phyloP scores from a whole-genome alignment of 2,329 filamentous ascomycete genomes.

The Grosmannia clavigera region DNA sequence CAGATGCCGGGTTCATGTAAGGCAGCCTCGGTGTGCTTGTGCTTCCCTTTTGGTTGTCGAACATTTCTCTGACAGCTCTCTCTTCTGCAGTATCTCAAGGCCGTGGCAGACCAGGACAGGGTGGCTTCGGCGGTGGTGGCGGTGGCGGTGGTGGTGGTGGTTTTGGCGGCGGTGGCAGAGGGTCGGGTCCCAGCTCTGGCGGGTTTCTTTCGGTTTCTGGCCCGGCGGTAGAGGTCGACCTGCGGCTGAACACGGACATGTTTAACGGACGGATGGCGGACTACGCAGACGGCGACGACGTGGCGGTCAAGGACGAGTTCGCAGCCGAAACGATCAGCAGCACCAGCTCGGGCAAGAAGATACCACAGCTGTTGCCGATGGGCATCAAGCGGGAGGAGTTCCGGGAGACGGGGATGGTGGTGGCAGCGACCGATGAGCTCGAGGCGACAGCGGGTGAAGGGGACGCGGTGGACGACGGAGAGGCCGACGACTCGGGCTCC shows the following conservation, averaged over 20 bases:
- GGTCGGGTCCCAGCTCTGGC: constrained; percentile 8
- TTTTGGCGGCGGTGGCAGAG: constrained; percentile 10
- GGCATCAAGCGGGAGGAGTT: constrained; percentile 43
- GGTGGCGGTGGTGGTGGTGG: constrained; percentile 15
- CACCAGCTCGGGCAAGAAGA: constrained; percentile 7
- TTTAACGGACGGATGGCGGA: constrained; percentile 30
- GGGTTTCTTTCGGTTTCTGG: background rate
- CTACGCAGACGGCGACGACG: constrained; percentile 31
- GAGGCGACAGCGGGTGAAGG: constrained; percentile 30
- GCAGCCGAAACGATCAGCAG: constrained; percentile 14
- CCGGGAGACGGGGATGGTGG: constrained; percentile 38
- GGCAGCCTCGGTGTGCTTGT: constrained; percentile 3
- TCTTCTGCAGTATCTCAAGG: constrained; percentile 6
- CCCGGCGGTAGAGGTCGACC: constrained; percentile 23
- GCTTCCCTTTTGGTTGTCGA: background rate
- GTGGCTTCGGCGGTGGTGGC: constrained; percentile 9
- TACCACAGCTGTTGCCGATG: constrained; percentile 33
- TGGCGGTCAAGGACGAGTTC: constrained; percentile 25
- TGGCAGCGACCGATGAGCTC: constrained; percentile 45
- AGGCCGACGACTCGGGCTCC: constrained; percentile 18
- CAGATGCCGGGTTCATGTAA: constrained; percentile 16
- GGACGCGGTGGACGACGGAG: constrained; percentile 13
- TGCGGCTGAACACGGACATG: constrained; percentile 43
- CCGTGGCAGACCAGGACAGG: constrained; percentile 9
- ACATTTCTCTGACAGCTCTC: background rate